Conservation (phyloP, 1,139 yeast genomes). For the Zygosaccharomyces sapae region DNA sequence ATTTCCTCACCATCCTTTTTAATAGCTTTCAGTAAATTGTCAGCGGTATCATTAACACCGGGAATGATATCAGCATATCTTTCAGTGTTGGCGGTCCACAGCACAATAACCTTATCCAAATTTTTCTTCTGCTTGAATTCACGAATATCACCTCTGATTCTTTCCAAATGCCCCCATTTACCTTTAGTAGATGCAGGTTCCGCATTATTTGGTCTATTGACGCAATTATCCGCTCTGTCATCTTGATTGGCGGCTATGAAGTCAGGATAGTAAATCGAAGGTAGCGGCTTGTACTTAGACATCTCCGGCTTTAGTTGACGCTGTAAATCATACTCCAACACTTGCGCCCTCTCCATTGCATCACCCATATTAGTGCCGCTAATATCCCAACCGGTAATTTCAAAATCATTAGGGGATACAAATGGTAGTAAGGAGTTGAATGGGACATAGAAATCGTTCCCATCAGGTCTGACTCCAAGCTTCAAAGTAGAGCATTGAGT, state of each 20-base stretch:
- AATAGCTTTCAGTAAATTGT: conserved; percentile 68
- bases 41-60: conserved; percentile 87
- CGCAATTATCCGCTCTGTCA: conserved; percentile 85
- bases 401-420: conserved; percentile 84
- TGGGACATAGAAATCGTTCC: conserved; percentile 89
- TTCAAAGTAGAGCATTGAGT: conserved; percentile 90
- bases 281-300: conserved; percentile 64
- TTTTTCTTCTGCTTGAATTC: conserved; percentile 69
- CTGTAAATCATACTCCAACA: conserved; percentile 81
- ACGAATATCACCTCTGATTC: conserved; percentile 75
- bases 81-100: conserved; percentile 98
- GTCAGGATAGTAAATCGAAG: conserved; percentile 90
- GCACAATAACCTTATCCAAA: conserved; percentile 81
- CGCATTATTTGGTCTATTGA: conserved; percentile 48
- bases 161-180: conserved; percentile 90
- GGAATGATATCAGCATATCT: conserved; percentile 74
- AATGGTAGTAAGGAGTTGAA: conserved; percentile 86
- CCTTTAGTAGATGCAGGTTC: conserved; percentile 53
- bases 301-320: conserved; percentile 66
- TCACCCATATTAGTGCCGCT: conserved; percentile 63
- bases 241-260: conserved; percentile 94
- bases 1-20: conserved; percentile 78
- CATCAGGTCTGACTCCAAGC: conserved; percentile 76
- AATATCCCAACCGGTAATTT: conserved; percentile 95
- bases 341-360: conserved; percentile 84